phyloP scores from a whole-genome alignment of 805 yeast species.

The Candida pseudofarinosa region DNA sequence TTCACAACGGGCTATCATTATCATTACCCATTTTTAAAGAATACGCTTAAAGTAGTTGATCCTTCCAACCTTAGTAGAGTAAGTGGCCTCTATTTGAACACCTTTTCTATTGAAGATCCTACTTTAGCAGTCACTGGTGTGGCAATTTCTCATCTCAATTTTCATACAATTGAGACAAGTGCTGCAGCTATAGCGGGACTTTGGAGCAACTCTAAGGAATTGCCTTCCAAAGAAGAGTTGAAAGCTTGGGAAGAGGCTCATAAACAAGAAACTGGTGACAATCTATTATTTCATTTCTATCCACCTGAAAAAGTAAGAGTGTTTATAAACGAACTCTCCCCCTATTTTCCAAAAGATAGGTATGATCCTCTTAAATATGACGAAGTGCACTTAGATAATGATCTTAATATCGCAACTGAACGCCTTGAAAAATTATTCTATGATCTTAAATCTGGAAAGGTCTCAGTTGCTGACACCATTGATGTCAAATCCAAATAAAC shows the following conservation, averaged over 20 bases:
- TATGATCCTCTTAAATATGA: conserved; percentile 25
- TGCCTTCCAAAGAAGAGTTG: conserved; percentile 42
- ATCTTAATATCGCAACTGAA: conserved; percentile 16
- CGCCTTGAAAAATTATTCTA: conserved; percentile 21
- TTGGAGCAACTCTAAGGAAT: conserved; percentile 36
- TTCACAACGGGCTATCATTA: conserved; percentile 51
- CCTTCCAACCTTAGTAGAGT: conserved; percentile 28
- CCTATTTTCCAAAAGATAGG: conserved; percentile 25
- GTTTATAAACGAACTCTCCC: conserved; percentile 22
- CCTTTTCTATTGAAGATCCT: conserved; percentile 41
- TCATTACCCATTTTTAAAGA: conserved; percentile 38
- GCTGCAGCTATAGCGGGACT: conserved; percentile 55
- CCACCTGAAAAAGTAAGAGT: conserved; percentile 18
- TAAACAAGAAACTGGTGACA: conserved; percentile 16
- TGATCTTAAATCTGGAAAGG: conserved; percentile 16
- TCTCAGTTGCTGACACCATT: conserved; percentile 16
- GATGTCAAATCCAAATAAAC: no score
- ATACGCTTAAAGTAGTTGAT: conserved; percentile 19
- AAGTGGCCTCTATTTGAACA: conserved; percentile 34
- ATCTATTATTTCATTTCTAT: conserved; percentile 32
- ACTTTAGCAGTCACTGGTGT: conserved; percentile 39
- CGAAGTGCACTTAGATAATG: conserved; percentile 17
- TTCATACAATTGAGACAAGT: conserved; percentile 47
- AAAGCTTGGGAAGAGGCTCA: conserved; percentile 26
- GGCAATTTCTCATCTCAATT: conserved; percentile 41